Evolutionary conservation across 345 rosid species (phyloP).

Genomic region (Carallia brachiata): DNA sequence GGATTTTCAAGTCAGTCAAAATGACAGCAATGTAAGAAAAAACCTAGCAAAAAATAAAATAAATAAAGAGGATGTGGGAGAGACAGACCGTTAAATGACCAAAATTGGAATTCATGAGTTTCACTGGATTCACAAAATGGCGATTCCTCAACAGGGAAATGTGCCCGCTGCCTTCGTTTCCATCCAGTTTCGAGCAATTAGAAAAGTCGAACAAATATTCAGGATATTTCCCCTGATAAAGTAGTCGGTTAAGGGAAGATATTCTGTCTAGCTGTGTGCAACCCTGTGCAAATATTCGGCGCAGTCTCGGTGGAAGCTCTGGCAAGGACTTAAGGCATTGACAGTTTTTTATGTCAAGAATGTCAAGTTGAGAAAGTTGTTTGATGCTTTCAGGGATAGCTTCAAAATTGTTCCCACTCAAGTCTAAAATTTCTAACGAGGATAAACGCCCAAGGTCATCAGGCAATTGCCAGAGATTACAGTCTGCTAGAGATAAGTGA

Average conservation of each 20-base stretch:
- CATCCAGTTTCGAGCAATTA: conserved; percentile 10
- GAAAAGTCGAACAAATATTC: conserved; percentile 4
- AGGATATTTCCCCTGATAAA: neutral
- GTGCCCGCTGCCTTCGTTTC: neutral
- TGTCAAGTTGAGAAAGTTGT: conserved; percentile 5
- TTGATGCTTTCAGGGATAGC: conserved; percentile 9
- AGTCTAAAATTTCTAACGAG: conserved; percentile 7
- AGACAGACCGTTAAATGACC: neutral
- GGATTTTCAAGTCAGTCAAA: neutral
- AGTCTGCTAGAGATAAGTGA: neutral
- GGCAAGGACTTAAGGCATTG: conserved; percentile 10
- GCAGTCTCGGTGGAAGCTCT: conserved; percentile 9
- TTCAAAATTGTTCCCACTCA: conserved; percentile 7
- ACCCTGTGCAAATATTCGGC: neutral
- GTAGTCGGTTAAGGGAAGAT: conserved; percentile 2
- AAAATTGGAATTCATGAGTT: too few relatives aligned
- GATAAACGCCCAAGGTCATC: neutral
- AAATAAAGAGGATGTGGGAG: neutral
- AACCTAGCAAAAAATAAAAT: neutral
- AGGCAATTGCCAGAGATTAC: neutral
- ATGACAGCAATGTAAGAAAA: too few relatives aligned
- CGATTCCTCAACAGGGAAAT: neutral
- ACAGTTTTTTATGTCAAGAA: conserved; percentile 2
- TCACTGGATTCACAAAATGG: neutral
- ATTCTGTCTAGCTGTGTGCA: conserved; percentile 4